Base-by-base conservation (phyloP, 2,329 filamentous ascomycete genomes). In the Fusarium agapanthi region DNA sequence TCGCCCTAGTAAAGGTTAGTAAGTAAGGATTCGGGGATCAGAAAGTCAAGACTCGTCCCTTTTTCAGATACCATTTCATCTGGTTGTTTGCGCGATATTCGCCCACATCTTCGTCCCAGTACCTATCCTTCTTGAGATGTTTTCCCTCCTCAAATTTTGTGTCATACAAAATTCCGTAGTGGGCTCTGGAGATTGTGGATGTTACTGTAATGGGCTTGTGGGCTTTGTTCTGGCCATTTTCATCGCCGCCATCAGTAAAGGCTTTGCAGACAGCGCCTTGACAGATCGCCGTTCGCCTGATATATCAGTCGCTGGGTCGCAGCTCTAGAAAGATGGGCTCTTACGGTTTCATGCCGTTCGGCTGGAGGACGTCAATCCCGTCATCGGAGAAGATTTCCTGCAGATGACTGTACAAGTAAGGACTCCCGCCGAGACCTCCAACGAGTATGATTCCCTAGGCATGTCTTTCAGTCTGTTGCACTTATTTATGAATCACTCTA, bases 401-500 rank as follows among this genome's bases (percentile, higher is more conserved):
- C 2, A 41, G 22, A 16, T 41, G 40, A 1, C 40, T 41, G 22
- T 24, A 41, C 4, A 41, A 41, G 40, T 41, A 41, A 41, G 40
- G 40, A 10, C 40, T 41, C 22, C 38, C 38, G 20, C 38, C 38
- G 22, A 41, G 38, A 6, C 38, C 38, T n/a, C 38, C 38, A 1
- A 41, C 38, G 22, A 41, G 38, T 41, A 41, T 41, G 22, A 41
- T 41, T n/a, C 38, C 38, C 38, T 41, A 15, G 3, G 13, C 1
- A 41, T 41, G 6, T 14, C 22, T 10, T 1, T 41, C 7, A 41
- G 22, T 40, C 38, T 40, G 3, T 9, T 6, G 14, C 3, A 1
- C 7, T 9, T 15, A 7, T 3, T 40, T 1, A 40, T n/a, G 4
- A 40, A 5, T 5, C 8, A 8, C 0, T 9, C 8, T 5, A 6